Base-by-base conservation (phyloP, 1,284 basidiomycete genomes). In the Moesziomyces globuligerus region DNA sequence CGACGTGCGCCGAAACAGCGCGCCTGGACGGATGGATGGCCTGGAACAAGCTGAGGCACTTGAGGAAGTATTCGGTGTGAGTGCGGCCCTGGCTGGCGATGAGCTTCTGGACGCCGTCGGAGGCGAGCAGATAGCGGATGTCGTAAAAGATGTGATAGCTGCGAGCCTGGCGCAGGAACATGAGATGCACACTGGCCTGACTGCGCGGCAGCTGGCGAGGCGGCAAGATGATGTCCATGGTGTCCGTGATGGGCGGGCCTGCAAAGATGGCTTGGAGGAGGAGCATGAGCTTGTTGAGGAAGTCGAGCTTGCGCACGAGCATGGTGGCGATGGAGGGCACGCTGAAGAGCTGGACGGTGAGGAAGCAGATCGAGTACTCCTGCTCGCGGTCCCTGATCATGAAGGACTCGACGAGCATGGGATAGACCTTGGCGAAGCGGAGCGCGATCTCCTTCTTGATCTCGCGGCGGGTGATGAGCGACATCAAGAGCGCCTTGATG, bases 401-500 rank as follows among this genome's bases (percentile, higher is more conserved):
- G 49, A 81, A 81, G 3, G 73, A 75, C 74, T 82, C 80, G 49
- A 80, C 65, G 20, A 81, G 51, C 45, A 72, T 69, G 17, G 76
- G 65, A 38, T 81, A 82, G 47, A 80, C 65, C 45, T 59, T 58
- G 17, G 76, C 76, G 26, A 80, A 79, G 37, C 71, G 65, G 37
- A 67, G 74, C 90, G 92, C 90, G 60, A 94, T 85, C 26, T 88
- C 88, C 20, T 91, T 84, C 79, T 91, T 93, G 78, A 93, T 89
- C 38, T 88, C 87, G 56, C 88, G 87, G 28, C 56, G 70, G 4
- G 88, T 89, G 21, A 94, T 86, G 10, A 93, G 83, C 7, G 90
- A 88, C 3, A 91, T 90, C 65, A 92, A 91, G 17, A 93, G 86
- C 81, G 91, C 90, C 83, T 93, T 92, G 56, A 93, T 83, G 71